Evolutionary conservation across 768 basidiomycete genomes (phyloP).

Genomic region (Pleurotus djamor): DNA sequence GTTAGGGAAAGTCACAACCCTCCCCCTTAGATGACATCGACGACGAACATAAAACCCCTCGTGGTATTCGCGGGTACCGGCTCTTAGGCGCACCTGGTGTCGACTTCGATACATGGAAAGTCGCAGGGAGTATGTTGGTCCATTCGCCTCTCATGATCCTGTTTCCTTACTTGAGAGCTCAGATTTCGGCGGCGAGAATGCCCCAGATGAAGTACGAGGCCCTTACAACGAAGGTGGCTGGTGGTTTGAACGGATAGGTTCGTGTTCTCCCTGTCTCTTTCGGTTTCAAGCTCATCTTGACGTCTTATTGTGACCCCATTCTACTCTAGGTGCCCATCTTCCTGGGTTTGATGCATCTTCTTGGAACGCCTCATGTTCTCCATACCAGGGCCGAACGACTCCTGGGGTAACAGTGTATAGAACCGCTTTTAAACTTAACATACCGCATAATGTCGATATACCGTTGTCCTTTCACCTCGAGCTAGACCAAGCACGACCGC

Average conservation of each 20-base stretch:
- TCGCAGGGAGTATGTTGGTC: constrained; percentile 33
- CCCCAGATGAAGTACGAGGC: constrained; percentile 57
- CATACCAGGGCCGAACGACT: constrained; percentile 40
- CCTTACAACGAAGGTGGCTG: constrained; percentile 60
- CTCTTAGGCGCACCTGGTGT: constrained; percentile 33
- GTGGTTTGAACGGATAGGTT: constrained; percentile 49
- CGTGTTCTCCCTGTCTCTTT: neutral
- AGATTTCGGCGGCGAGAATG: constrained; percentile 37
- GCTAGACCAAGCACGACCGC: constrained; percentile 41
- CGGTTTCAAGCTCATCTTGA: no score
- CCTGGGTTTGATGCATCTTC: constrained; percentile 54
- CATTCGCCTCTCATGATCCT: no score
- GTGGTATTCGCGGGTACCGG: constrained; percentile 66
- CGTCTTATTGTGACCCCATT: neutral
- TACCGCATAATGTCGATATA: constrained; percentile 50
- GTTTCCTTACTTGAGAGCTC: neutral
- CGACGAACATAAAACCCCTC: constrained; percentile 51
- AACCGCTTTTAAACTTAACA: constrained; percentile 52
- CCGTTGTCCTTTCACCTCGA: constrained; percentile 61
- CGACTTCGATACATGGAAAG: constrained; percentile 32
- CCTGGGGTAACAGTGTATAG: constrained; percentile 67
- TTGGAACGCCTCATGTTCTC: constrained; percentile 47
- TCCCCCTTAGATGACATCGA: constrained; percentile 25
- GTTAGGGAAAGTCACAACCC: neutral
- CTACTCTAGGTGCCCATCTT: constrained; percentile 45